Evolutionary conservation across 352 stramenopile species (phyloP), one percentile per base, ranked within the genome.

Genomic region (Phytophthora sojae): DNA sequence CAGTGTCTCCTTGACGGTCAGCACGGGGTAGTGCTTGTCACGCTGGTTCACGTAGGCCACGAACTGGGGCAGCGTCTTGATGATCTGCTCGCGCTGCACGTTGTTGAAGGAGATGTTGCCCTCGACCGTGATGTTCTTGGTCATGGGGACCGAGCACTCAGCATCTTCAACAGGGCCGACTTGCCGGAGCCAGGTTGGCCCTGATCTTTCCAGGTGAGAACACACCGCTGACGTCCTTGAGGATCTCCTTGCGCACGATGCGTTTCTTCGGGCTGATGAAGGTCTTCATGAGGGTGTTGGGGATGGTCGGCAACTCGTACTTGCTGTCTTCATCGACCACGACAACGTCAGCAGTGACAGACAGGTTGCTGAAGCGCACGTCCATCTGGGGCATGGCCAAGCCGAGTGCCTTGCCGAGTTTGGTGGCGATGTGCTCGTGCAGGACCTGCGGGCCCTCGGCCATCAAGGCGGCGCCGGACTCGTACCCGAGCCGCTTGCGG

Each of bases 1-100:
- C 1, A 89, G 68, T 26, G 82, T 90, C 64, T 90, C 82, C 52
- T 78, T 71, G 14, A 88, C 82, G 0, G 82, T 87, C 12, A 90
- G 63, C 8, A 61, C 82, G 1, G 82, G 71, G 12, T 77, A 85
- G 58, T 90, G 82, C 35, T 82, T 79, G 61, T 89, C 81, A 0
- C 49, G 67, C 57, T 91, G 81, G 39, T 51, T 67, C 49, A 87
- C 79, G 69, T 90, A 90, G 7, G 80, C 45, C n/a, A 74, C 57
- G 45, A 85, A 68, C 55, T 87, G 82, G 25, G 82, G 80, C 42
- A 89, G 2, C 65, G 57, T n/a, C 25, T 79, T 71, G 23, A 62
- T 12, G 25, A 87, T 65, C 12, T 79, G 58, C 7, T 74, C 56
- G 9, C 64, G 74, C 4, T 56, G 29, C 29, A 77, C 71, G 49